These are phyloP conservation scores for Colletotrichum tofieldiae DNA, from an alignment of 2,329 filamentous ascomycete species.

Conservation along the genomic window DNA sequence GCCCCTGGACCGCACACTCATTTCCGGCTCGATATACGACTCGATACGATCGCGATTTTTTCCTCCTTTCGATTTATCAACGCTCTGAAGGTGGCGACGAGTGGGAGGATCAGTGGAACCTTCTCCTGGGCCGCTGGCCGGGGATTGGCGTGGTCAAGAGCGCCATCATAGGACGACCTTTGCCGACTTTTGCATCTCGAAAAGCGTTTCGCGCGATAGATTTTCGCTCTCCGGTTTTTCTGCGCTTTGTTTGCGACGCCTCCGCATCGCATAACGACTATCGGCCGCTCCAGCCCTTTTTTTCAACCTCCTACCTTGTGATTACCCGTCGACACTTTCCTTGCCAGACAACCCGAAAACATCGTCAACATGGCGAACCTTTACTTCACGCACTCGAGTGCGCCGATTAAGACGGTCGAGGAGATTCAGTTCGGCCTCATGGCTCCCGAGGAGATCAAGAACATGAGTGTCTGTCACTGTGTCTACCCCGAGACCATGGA, in stretches of 20 bases:
- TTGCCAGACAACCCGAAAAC: slow-evolving; percentile 43
- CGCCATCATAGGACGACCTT: slow-evolving; percentile 58
- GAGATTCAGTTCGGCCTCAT: slow-evolving; percentile 99
- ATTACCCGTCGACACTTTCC: slow-evolving; percentile 24
- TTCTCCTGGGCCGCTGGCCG: slow-evolving; percentile 65
- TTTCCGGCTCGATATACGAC: slow-evolving; percentile 54
- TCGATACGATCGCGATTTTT: slow-evolving; percentile 55
- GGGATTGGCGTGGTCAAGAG: slow-evolving; percentile 60
- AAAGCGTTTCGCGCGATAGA: slow-evolving; percentile 47
- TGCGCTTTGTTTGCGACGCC: slow-evolving; percentile 47
- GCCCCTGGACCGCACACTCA: slow-evolving; percentile 52
- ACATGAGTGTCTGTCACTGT: slow-evolving; percentile 96
- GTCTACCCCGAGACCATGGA: slow-evolving; percentile 99
- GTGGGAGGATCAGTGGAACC: slow-evolving; percentile 61
- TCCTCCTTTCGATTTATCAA: slow-evolving; percentile 47
- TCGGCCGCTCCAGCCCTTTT: slow-evolving; percentile 25
- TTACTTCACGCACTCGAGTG: slow-evolving; percentile 91
- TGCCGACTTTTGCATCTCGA: slow-evolving; percentile 53
- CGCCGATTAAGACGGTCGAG: slow-evolving; percentile 96
- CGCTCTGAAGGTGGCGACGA: slow-evolving; percentile 58
- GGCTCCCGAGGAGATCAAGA: slow-evolving; percentile 98
- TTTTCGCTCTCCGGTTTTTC: slow-evolving; percentile 44
- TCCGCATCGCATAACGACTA: slow-evolving; percentile 43
- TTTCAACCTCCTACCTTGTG: background rate
- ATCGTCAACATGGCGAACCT: slow-evolving; percentile 88